Evolutionary conservation across 1,284 basidiomycete genomes (phyloP).

Genomic region (Psilocybe mexicana): DNA sequence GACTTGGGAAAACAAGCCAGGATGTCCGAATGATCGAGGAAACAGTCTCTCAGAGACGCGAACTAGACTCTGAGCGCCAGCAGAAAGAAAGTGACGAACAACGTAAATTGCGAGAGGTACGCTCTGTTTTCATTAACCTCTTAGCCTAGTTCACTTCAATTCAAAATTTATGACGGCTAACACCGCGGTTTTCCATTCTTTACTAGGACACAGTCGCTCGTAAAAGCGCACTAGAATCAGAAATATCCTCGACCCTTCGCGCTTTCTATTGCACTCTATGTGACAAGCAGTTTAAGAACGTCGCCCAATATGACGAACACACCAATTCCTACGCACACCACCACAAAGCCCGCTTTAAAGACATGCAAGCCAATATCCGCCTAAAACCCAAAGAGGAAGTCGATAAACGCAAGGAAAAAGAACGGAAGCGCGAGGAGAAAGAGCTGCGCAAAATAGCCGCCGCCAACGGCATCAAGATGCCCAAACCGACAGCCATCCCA

Average conservation of each 20-base stretch:
- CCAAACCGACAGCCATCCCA: constrained; percentile 43
- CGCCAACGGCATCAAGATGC: constrained; percentile 73
- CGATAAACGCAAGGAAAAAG: constrained; percentile 78
- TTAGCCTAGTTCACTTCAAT: background rate
- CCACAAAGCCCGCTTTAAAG: constrained; percentile 74
- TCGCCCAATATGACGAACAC: constrained; percentile 83
- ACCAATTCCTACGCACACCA: constrained; percentile 84
- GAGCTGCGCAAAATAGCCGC: constrained; percentile 78
- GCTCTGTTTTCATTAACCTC: constrained; percentile 11
- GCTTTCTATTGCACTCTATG: constrained; percentile 80
- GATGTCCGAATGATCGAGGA: constrained; percentile 81
- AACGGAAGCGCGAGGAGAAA: constrained; percentile 78
- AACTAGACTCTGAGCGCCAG: constrained; percentile 75
- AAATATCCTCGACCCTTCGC: constrained; percentile 65
- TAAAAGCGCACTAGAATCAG: constrained; percentile 60
- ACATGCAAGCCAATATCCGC: constrained; percentile 72
- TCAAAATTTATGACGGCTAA: constrained; percentile 4
- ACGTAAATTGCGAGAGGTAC: constrained; percentile 66
- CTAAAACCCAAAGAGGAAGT: constrained; percentile 60
- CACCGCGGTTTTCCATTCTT: constrained; percentile 1
- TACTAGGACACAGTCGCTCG: constrained; percentile 66
- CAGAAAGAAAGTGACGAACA: constrained; percentile 77
- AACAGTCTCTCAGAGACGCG: constrained; percentile 77
- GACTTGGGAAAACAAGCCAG: constrained; percentile 74
- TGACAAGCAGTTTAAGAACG: constrained; percentile 81